phyloP scores from a whole-genome alignment of 1,284 basidiomycete species.

The Ganoderma leucocontextum region DNA sequence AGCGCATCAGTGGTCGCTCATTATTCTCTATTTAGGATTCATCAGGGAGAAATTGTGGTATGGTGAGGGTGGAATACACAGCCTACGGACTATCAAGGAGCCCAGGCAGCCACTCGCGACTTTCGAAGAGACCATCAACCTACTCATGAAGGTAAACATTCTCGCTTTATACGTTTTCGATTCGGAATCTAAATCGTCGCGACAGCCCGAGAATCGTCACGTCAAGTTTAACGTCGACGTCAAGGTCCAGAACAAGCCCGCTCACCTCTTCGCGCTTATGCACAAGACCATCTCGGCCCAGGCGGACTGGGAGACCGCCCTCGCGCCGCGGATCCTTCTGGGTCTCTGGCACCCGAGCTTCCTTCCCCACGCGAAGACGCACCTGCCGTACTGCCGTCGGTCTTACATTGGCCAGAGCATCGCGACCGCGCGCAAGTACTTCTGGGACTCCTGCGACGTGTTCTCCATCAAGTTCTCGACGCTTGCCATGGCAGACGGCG shows the following conservation, averaged over 20 bases:
- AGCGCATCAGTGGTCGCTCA: constrained; percentile 22
- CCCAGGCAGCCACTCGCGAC: constrained; percentile 92
- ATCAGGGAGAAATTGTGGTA: constrained; percentile 77
- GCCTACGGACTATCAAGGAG: constrained; percentile 83
- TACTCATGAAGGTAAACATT: constrained; percentile 79
- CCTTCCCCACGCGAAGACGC: constrained; percentile 76
- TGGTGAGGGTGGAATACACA: constrained; percentile 80
- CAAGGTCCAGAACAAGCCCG: constrained; percentile 94
- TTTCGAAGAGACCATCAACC: constrained; percentile 82
- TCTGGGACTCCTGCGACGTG: constrained; percentile 89
- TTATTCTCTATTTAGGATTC: constrained; percentile 52
- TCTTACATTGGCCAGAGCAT: constrained; percentile 87
- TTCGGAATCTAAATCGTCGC: not conserved
- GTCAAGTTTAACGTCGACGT: constrained; percentile 94
- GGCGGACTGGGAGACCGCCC: constrained; percentile 77
- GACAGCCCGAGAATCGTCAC: constrained; percentile 84
- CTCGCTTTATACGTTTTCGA: constrained; percentile 25
- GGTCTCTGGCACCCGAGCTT: constrained; percentile 96
- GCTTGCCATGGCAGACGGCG: constrained; percentile 77
- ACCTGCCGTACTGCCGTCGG: constrained; percentile 85
- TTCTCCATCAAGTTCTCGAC: constrained; percentile 89
- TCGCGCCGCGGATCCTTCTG: constrained; percentile 92
- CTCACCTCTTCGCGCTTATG: constrained; percentile 88
- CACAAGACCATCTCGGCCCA: constrained; percentile 76
- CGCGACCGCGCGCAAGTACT: constrained; percentile 82